Conservation (phyloP, 192 early-diverging fungal species). For the Backusella australiensis region DNA sequence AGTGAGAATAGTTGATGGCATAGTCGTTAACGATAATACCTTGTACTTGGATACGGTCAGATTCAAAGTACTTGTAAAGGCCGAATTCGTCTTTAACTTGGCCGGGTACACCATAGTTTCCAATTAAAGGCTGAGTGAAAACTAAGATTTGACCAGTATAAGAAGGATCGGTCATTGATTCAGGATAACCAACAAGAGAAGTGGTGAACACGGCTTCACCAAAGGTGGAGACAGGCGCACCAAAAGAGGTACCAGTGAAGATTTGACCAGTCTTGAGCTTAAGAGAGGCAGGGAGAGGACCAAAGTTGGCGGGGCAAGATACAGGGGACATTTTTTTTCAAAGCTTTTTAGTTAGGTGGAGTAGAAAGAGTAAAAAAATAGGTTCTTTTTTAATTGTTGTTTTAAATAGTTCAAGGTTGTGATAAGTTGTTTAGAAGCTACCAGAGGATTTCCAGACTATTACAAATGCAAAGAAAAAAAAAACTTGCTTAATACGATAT, state of each 20-base stretch:
- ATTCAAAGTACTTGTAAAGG: conserved; percentile 86
- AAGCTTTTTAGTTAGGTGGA: background rate
- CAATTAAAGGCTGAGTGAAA: conserved; percentile 94
- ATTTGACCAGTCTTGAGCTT: conserved; percentile 78
- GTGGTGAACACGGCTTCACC: conserved; percentile 98
- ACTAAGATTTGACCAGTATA: conserved; percentile 95
- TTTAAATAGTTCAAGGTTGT: background rate
- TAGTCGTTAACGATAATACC: conserved; percentile 93
- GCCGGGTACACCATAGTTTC: conserved; percentile 93
- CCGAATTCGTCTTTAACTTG: conserved; percentile 74
- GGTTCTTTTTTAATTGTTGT: background rate
- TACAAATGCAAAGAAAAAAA: background rate
- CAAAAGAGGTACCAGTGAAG: conserved; percentile 87
- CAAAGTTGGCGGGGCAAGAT: conserved; percentile 15
- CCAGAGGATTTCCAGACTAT: conserved; percentile 32
- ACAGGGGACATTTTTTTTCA: conserved; percentile 8
- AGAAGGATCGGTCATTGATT: conserved; percentile 97
- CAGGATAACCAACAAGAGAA: conserved; percentile 92
- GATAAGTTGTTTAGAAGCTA: conserved; percentile 7
- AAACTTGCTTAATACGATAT: background rate
- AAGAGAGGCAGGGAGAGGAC: conserved; percentile 56
- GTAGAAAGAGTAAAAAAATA: background rate
- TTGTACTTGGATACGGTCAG: conserved; percentile 77
- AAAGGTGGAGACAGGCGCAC: conserved; percentile 63
- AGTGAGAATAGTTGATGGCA: conserved; percentile 88